Percentiles rank a stretch among this genome's conserved stretches.
phyloP scores from a whole-genome alignment of 1,284 basidiomycete species.

The Peniophora sp. region DNA sequence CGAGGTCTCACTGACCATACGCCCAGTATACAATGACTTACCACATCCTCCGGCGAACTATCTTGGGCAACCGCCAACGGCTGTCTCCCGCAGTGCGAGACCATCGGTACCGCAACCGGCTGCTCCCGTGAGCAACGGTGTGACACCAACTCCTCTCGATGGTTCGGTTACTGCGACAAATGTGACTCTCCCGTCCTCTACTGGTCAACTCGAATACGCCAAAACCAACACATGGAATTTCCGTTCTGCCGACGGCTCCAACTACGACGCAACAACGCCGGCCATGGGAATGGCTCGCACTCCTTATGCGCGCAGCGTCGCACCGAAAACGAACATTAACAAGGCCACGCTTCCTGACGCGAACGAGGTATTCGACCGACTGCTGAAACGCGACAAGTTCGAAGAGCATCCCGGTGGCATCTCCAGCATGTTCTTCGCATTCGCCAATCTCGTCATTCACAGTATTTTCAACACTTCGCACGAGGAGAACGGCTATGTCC shows the following conservation, averaged over 20 bases:
- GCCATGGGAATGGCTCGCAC: slow-evolving; percentile 67
- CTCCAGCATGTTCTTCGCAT: slow-evolving; percentile 64
- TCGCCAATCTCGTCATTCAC: slow-evolving; percentile 74
- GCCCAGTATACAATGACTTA: slow-evolving; percentile 68
- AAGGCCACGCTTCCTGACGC: slow-evolving; percentile 53
- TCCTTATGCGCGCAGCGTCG: slow-evolving; percentile 70
- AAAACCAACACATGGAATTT: slow-evolving; percentile 35
- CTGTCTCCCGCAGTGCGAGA: neutral
- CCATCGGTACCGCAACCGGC: slow-evolving; percentile 3
- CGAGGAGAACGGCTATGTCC: slow-evolving; percentile 36
- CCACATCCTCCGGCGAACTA: slow-evolving; percentile 66
- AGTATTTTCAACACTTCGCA: slow-evolving; percentile 61
- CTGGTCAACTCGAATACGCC: neutral
- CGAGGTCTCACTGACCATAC: slow-evolving; percentile 5
- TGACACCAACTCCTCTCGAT: slow-evolving; percentile 6
- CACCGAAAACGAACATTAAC: slow-evolving; percentile 37
- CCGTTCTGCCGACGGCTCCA: slow-evolving; percentile 65
- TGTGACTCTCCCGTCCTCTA: too few species aligned
- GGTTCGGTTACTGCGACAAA: neutral
- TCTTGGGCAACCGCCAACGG: slow-evolving; percentile 36
- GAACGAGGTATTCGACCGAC: slow-evolving; percentile 63
- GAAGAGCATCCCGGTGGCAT: slow-evolving; percentile 46
- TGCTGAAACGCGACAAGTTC: slow-evolving; percentile 53
- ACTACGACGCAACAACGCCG: slow-evolving; percentile 67
- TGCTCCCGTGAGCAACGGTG: slow-evolving; percentile 1